These are phyloP conservation scores for Neckera pumila DNA, from an alignment of 225 moss, liverwort and hornwort species.

Conservation along the genomic window DNA sequence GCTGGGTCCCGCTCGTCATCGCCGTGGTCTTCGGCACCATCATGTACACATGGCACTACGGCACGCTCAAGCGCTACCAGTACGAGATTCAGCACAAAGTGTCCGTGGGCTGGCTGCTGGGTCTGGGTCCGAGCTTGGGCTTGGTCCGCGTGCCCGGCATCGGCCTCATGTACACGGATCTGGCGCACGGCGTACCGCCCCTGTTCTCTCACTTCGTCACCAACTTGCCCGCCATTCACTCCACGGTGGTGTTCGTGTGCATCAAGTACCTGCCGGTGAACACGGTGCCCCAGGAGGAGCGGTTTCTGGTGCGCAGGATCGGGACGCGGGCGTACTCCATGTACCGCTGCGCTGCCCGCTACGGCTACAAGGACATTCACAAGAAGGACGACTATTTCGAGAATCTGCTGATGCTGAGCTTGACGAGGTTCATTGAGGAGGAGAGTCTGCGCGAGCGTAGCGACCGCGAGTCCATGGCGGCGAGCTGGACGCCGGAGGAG, in stretches of 20 bases:
- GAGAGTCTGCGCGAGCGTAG: constrained; percentile 26
- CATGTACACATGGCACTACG: constrained; percentile 93
- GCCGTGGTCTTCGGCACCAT: constrained; percentile 54
- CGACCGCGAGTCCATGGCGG: constrained; percentile 22
- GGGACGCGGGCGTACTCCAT: constrained; percentile 65
- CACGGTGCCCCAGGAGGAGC: constrained; percentile 57
- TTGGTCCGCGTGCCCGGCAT: constrained; percentile 90
- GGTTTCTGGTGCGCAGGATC: constrained; percentile 71
- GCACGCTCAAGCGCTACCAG: constrained; percentile 77
- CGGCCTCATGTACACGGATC: constrained; percentile 84
- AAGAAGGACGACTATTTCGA: constrained; percentile 90
- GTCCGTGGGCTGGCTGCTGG: constrained; percentile 84
- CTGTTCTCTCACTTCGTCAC: constrained; percentile 94
- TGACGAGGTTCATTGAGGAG: constrained; percentile 27
- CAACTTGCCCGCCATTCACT: constrained; percentile 89
- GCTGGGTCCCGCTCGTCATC: constrained; percentile 90
- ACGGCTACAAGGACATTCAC: constrained; percentile 77
- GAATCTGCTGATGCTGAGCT: constrained; percentile 34
- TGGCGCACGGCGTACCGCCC: constrained; percentile 86
- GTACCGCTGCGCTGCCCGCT: constrained; percentile 90
- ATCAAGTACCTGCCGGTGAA: constrained; percentile 82
- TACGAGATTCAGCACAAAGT: constrained; percentile 88
- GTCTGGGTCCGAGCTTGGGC: constrained; percentile 68
- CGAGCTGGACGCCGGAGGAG: constrained; percentile 33
- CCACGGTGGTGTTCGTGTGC: constrained; percentile 72